These are phyloP conservation scores for Boletus huronensis DNA, from an alignment of 768 basidiomycete species.

Conservation along the genomic window DNA sequence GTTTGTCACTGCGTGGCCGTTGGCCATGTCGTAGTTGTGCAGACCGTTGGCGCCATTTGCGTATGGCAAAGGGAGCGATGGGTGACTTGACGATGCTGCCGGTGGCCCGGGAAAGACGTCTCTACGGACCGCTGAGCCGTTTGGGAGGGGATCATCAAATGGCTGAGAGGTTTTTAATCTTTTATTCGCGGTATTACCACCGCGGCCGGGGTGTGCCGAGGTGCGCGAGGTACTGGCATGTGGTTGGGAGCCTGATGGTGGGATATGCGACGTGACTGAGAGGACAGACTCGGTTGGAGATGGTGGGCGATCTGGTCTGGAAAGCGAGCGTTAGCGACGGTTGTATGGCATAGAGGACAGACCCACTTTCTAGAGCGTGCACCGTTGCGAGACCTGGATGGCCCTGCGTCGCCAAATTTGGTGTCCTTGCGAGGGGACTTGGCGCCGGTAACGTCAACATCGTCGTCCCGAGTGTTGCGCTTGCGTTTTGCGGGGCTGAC, in stretches of 20 bases:
- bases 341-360: not conserved
- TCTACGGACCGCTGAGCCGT: conserved; percentile 36
- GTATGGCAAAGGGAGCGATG: conserved; percentile 49
- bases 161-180: conserved; percentile 39
- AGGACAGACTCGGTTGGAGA: conserved; percentile 74
- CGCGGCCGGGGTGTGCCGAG: conserved; percentile 31
- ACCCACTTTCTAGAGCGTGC: conserved; percentile 61
- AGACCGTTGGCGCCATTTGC: conserved; percentile 36
- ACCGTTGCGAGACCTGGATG: conserved; percentile 49
- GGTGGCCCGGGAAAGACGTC: conserved; percentile 50
- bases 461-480: conserved; percentile 59
- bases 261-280: conserved; percentile 66
- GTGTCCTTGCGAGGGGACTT: conserved; percentile 64
- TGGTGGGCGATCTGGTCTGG: conserved; percentile 57
- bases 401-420: conserved; percentile 40
- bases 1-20: conserved; percentile 32
- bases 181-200: conserved; percentile 36
- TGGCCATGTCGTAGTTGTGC: conserved; percentile 40
- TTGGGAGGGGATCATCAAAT: conserved; percentile 41
- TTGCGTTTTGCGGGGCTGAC: conserved; percentile 66
- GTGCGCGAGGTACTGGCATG: conserved; percentile 27
- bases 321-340: conserved; percentile 1
- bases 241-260: conserved; percentile 33
- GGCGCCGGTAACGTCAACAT: conserved; percentile 45
- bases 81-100: conserved; percentile 46